Conservation (phyloP, 108 stramenopile species). For the Cylindrotheca fusiformis region DNA sequence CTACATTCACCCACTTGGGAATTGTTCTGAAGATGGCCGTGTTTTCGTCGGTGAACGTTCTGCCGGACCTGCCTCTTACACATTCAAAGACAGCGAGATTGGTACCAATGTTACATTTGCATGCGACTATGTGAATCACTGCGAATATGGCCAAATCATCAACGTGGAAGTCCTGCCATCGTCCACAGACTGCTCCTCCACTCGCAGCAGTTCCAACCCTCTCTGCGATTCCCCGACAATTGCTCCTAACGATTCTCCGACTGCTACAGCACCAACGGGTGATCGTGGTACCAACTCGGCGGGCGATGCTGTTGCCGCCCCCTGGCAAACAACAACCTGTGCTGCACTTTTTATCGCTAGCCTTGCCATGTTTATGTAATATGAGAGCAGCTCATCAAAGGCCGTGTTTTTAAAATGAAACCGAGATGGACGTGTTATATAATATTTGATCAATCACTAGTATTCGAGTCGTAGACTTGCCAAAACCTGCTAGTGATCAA, state of each 20-base stretch:
- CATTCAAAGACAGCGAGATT: conserved; percentile 15
- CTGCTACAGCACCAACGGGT: too few species aligned
- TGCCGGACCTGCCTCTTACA: conserved; percentile 8
- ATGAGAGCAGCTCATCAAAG: background rate
- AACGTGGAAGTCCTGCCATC: too few species aligned
- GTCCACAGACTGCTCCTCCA: too few species aligned
- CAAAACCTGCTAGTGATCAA: too few species aligned
- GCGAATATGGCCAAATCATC: conserved; percentile 5
- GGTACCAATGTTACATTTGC: conserved; percentile 20
- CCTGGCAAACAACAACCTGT: background rate
- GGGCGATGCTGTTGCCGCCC: too few species aligned
- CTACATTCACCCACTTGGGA: conserved; percentile 21
- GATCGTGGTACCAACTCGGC: too few species aligned
- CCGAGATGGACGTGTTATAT: too few species aligned
- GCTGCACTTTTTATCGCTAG: background rate
- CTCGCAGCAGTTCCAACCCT: too few species aligned
- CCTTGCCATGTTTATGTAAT: background rate
- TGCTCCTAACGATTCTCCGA: too few species aligned
- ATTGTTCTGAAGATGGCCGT: conserved; percentile 8
- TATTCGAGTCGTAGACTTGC: too few species aligned
- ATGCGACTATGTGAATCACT: conserved; percentile 1
- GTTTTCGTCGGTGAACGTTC: conserved; percentile 7
- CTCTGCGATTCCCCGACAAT: too few species aligned
- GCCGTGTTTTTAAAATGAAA: background rate
- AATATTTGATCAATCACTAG: too few species aligned